A percentile compares a stretch with the other conserved stretches of the same genome.
Evolutionary conservation across 2,329 filamentous ascomycete species (phyloP).

Genomic region (Stagonosporopsis chrysanthemi): DNA sequence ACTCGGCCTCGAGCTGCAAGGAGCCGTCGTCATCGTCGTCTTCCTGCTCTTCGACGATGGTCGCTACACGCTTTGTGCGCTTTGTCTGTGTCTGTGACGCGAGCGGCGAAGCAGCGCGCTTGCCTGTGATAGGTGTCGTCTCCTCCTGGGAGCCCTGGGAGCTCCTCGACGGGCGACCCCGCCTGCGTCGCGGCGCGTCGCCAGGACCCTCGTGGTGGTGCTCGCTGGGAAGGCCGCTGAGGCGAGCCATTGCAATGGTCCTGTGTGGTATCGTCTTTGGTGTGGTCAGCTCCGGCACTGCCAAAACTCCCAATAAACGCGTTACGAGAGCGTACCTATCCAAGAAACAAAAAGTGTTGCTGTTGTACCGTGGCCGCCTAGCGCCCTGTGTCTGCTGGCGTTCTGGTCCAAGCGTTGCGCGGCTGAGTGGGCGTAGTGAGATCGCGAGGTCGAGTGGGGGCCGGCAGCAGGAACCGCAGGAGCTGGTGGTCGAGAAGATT

Average conservation of each 20-base stretch:
- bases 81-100: slow-evolving; percentile 39
- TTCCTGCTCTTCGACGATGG: slow-evolving; percentile 23
- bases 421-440: neutral
- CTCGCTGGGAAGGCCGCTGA: slow-evolving; percentile 45
- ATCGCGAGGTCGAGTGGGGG: slow-evolving; percentile 8
- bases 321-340: slow-evolving; percentile 12
- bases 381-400: slow-evolving; percentile 14
- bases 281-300: slow-evolving; percentile 3
- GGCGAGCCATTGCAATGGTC: slow-evolving; percentile 41
- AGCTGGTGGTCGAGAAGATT: slow-evolving; percentile 10
- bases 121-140: slow-evolving; percentile 22
- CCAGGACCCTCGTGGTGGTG: slow-evolving; percentile 47
- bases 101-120: slow-evolving; percentile 42
- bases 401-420: slow-evolving; percentile 12
- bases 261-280: slow-evolving; percentile 2
- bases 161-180: slow-evolving; percentile 40
- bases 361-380: slow-evolving; percentile 10
- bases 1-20: slow-evolving; percentile 43
- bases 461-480: slow-evolving; percentile 9
- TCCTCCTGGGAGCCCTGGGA: slow-evolving; percentile 28
- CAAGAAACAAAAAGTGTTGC: slow-evolving; percentile 20
- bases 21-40: slow-evolving; percentile 33
- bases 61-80: slow-evolving; percentile 42
- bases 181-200: slow-evolving; percentile 43
- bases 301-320: slow-evolving; percentile 1